Evolutionary conservation across 805 yeast species (phyloP).

Genomic region (Priceomyces medius): DNA sequence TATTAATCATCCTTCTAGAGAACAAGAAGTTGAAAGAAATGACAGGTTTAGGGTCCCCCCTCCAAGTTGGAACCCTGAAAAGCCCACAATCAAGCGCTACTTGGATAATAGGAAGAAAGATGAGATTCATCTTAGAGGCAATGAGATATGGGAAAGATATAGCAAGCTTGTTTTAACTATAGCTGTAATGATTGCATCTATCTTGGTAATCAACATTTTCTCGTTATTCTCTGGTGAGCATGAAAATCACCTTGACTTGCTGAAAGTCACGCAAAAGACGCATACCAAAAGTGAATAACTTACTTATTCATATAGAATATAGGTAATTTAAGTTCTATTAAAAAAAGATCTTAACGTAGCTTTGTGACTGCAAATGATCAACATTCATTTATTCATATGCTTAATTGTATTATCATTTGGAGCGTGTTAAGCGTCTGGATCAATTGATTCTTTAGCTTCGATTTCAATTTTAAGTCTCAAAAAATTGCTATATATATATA

Average conservation of each 20-base stretch:
- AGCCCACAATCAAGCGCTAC: slow-evolving; percentile 31
- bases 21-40: slow-evolving; percentile 56
- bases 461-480: too few relatives aligned
- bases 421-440: too few relatives aligned
- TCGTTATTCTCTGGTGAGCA: background rate
- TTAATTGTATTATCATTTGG: too few relatives aligned
- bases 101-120: slow-evolving; percentile 28
- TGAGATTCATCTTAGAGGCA: slow-evolving; percentile 38
- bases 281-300: background rate
- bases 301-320: too few relatives aligned
- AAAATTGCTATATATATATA: too few relatives aligned
- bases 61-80: slow-evolving; percentile 25
- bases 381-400: too few relatives aligned
- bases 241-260: background rate
- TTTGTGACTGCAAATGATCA: too few relatives aligned
- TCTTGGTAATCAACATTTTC: slow-evolving; percentile 6
- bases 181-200: slow-evolving; percentile 20
- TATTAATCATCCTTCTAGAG: slow-evolving; percentile 50
- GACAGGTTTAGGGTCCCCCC: slow-evolving; percentile 31
- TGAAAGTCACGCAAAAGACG: background rate
- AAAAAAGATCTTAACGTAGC: background rate
- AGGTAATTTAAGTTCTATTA: background rate
- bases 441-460: too few relatives aligned
- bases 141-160: slow-evolving; percentile 49
- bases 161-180: slow-evolving; percentile 46